These are phyloP conservation scores for Smittium mucronatum DNA, from an alignment of 371 early-diverging fungal species.

Conservation along the genomic window DNA sequence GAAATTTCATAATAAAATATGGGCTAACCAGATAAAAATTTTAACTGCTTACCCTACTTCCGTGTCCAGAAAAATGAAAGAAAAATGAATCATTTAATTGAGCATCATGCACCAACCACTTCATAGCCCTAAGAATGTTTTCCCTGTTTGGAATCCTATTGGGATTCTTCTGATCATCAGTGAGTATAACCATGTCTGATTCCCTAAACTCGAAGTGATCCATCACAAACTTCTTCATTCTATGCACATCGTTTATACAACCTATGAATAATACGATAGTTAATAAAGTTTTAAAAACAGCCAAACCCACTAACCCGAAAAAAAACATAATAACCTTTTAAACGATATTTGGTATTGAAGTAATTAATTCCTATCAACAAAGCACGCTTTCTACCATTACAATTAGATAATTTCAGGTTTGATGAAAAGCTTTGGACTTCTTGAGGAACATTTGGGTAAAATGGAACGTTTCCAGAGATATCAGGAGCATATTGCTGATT, in stretches of 20 bases:
- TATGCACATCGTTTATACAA: constrained; percentile 85
- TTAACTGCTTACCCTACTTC: constrained; percentile 12
- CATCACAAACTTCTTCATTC: constrained; percentile 59
- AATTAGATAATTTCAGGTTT: constrained; percentile 53
- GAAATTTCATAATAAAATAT: too few relatives aligned
- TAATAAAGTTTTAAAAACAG: too few relatives aligned
- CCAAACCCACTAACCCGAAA: too few relatives aligned
- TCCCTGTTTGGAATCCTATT: constrained; percentile 55
- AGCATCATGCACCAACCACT: constrained; percentile 77
- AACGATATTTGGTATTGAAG: constrained; percentile 45
- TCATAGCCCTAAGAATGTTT: constrained; percentile 76
- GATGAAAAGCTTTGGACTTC: constrained; percentile 17
- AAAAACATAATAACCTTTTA: constrained; percentile 22
- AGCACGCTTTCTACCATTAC: constrained; percentile 64
- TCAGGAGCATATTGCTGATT: neutral
- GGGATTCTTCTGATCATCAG: constrained; percentile 72
- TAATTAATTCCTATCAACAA: constrained; percentile 91
- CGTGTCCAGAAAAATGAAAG: constrained; percentile 83
- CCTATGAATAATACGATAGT: constrained; percentile 38
- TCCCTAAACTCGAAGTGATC: constrained; percentile 49
- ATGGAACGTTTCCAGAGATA: constrained; percentile 17
- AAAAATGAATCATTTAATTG: constrained; percentile 62
- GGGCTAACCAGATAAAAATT: too few relatives aligned
- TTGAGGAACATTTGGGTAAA: constrained; percentile 17
- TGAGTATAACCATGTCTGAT: constrained; percentile 63